Conservation (phyloP, 176 grass and related monocot genomes). For the Phoenix roebelenii region DNA sequence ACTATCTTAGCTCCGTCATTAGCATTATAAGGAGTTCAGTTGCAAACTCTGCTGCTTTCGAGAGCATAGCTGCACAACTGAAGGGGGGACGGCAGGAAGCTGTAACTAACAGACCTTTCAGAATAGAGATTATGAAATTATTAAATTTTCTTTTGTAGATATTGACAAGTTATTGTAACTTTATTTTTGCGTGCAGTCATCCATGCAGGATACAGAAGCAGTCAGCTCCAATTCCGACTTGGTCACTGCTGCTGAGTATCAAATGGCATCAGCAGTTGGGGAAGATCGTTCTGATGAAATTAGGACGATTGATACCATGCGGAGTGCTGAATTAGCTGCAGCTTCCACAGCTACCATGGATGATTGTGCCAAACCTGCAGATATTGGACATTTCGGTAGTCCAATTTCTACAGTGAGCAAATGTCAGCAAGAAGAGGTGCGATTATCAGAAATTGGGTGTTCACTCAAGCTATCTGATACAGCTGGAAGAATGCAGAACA, state of each 20-base stretch:
- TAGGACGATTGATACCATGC: neutral
- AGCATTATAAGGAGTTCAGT: slow-evolving; percentile 41
- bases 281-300: neutral
- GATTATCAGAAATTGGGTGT: slow-evolving; percentile 6
- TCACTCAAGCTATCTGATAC: slow-evolving; percentile 1
- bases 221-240: neutral
- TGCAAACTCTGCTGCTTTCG: slow-evolving; percentile 40
- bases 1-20: slow-evolving; percentile 34
- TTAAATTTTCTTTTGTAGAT: no score
- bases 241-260: neutral
- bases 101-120: slow-evolving; percentile 2
- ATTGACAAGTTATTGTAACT: neutral
- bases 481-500: slow-evolving; percentile 18
- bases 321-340: no score
- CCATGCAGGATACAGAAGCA: neutral
- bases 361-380: no score
- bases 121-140: no score
- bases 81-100: slow-evolving; percentile 45
- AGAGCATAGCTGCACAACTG: slow-evolving; percentile 51
- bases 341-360: no score
- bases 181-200: neutral
- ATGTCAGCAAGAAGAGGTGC: slow-evolving; percentile 6
- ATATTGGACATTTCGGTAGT: neutral
- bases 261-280: neutral
- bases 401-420: neutral